Evolutionary conservation across 306 rosid genomes (phyloP).

Genomic region (Heteromeles arbutifolia): DNA sequence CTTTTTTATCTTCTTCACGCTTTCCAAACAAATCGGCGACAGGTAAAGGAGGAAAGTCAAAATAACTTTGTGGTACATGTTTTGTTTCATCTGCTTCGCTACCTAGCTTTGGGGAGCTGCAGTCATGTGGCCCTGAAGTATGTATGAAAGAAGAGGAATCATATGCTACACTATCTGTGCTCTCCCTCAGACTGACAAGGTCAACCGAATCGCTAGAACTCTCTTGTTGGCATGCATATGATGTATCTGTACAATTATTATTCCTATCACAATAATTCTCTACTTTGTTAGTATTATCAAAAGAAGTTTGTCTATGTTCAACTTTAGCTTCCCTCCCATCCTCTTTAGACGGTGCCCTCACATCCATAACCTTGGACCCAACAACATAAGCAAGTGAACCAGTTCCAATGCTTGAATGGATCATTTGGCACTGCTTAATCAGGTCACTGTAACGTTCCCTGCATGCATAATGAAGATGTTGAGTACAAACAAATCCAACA

Average conservation of each 20-base stretch:
- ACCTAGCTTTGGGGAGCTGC: constrained; percentile 37
- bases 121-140: constrained; percentile 35
- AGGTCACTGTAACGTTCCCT: constrained; percentile 71
- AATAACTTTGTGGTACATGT: constrained; percentile 34
- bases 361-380: constrained; percentile 90
- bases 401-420: constrained; percentile 93
- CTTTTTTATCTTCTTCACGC: constrained; percentile 34
- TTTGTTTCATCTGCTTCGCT: constrained; percentile 50
- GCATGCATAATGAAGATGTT: constrained; percentile 29
- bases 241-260: constrained; percentile 38
- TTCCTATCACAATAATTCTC: constrained; percentile 38
- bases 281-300: constrained; percentile 34
- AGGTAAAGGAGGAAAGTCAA: constrained; percentile 64
- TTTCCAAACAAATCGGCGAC: constrained; percentile 57
- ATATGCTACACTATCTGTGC: constrained; percentile 40
- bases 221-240: constrained; percentile 38
- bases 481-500: constrained; percentile 12
- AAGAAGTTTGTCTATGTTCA: constrained; percentile 46
- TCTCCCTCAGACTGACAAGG: constrained; percentile 47
- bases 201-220: constrained; percentile 51
- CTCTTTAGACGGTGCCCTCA: constrained; percentile 71
- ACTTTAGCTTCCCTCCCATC: constrained; percentile 28
- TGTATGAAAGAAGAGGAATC: constrained; percentile 30
- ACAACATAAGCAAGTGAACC: constrained; percentile 89
- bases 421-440: constrained; percentile 72